Percentiles rank a stretch among this genome's conserved stretches.
phyloP scores from a whole-genome alignment of 1,284 basidiomycete species.

The Bondarzewia mesenterica region DNA sequence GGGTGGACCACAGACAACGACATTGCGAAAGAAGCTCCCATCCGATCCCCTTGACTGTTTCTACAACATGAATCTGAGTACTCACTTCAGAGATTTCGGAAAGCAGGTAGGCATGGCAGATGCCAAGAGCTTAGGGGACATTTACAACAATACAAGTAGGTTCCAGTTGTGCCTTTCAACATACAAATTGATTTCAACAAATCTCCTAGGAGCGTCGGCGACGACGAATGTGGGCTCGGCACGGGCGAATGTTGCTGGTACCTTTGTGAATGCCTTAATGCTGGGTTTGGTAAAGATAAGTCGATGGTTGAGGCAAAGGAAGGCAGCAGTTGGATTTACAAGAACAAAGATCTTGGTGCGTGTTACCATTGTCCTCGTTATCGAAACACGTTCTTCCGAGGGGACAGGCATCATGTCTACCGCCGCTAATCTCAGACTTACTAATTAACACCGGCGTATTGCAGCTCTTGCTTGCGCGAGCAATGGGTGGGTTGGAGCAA shows the following conservation, averaged over 20 bases:
- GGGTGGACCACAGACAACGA: too few species aligned
- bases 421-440: slow-evolving; percentile 87
- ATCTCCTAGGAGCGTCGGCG: slow-evolving; percentile 33
- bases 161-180: slow-evolving; percentile 10
- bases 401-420: slow-evolving; percentile 93
- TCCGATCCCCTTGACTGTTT: slow-evolving; percentile 83
- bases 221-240: slow-evolving; percentile 86
- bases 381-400: slow-evolving; percentile 1
- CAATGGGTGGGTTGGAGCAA: neutral
- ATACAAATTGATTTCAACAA: neutral
- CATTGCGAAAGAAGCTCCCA: too few species aligned
- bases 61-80: slow-evolving; percentile 78
- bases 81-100: slow-evolving; percentile 86
- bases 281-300: slow-evolving; percentile 98
- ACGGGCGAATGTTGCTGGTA: slow-evolving; percentile 89
- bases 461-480: neutral
- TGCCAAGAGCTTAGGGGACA: slow-evolving; percentile 89
- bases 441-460: neutral
- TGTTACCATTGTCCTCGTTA: slow-evolving; percentile 2
- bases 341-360: slow-evolving; percentile 94
- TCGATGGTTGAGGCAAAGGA: slow-evolving; percentile 95
- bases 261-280: slow-evolving; percentile 99
- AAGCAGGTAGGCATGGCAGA: slow-evolving; percentile 92
- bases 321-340: slow-evolving; percentile 98
- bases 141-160: slow-evolving; percentile 87